phyloP scores from a whole-genome alignment of 768 basidiomycete genomes.

The Tylopilus subfusipes region DNA sequence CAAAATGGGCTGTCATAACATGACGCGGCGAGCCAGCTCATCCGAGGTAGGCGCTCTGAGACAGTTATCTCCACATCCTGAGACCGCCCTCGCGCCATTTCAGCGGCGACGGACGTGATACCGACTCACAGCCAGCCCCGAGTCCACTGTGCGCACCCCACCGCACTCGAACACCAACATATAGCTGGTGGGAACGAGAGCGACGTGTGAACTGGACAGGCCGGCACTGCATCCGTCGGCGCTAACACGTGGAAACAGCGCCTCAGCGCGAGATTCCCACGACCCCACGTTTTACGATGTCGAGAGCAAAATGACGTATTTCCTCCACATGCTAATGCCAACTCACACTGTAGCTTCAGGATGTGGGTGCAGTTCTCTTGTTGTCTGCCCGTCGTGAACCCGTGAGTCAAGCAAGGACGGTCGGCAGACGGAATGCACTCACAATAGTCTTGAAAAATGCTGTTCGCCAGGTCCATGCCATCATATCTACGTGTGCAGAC shows the following conservation, averaged over 20 bases:
- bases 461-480: constrained; percentile 5
- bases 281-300: constrained; percentile 41
- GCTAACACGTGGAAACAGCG: constrained; percentile 18
- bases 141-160: background rate
- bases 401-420: constrained; percentile 7
- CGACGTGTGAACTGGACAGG: too few species aligned
- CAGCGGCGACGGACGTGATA: constrained; percentile 12
- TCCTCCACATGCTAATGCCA: background rate
- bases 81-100: constrained; percentile 8
- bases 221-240: background rate
- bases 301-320: constrained; percentile 30
- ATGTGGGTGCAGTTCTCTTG: background rate
- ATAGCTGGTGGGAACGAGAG: background rate
- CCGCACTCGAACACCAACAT: background rate
- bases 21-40: constrained; percentile 25
- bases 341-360: constrained; percentile 23
- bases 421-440: constrained; percentile 5
- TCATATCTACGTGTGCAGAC: constrained; percentile 1
- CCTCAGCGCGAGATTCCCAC: constrained; percentile 29
- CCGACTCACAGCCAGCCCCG: constrained; percentile 17
- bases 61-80: constrained; percentile 20
- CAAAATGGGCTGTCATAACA: constrained; percentile 16
- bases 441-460: constrained; percentile 14
- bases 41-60: constrained; percentile 25
- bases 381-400: constrained; percentile 3